Conservation (phyloP, 805 yeast genomes). For the Metschnikowia baotianmanensis region DNA sequence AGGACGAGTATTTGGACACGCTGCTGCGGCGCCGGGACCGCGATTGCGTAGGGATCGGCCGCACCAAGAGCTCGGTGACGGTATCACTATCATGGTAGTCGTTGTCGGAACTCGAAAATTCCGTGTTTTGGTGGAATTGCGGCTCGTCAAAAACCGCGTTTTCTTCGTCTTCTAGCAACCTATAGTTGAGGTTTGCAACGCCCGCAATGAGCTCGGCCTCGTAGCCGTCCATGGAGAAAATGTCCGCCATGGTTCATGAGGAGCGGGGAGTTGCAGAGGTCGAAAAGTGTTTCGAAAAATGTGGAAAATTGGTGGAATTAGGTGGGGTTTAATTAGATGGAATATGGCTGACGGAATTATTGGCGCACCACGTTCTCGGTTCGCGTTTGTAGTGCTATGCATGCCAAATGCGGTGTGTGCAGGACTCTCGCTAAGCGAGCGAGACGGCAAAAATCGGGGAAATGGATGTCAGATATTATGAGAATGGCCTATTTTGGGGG, state of each 20-base stretch:
- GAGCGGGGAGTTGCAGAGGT: no score
- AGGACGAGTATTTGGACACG: conserved; percentile 22
- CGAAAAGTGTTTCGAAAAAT: no score
- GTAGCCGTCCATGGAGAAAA: conserved; percentile 38
- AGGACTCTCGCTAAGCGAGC: no score
- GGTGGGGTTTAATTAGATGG: no score
- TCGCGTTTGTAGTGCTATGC: no score
- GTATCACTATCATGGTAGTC: conserved; percentile 18
- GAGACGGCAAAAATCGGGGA: no score
- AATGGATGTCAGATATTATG: no score
- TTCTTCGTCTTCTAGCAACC: conserved; percentile 22
- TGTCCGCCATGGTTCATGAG: conserved; percentile 29
- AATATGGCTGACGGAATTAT: no score
- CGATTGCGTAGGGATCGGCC: conserved; percentile 14
- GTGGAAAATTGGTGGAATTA: no score
- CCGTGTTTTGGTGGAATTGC: not conserved
- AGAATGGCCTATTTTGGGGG: no score
- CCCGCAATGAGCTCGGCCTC: conserved; percentile 18
- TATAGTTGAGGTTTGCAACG: conserved; percentile 25
- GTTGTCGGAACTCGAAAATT: not conserved
- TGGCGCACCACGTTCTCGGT: no score
- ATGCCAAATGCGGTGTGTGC: no score
- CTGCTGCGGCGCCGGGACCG: conserved; percentile 19
- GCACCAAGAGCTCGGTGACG: conserved; percentile 16
- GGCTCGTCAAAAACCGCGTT: conserved; percentile 7